Conservation (phyloP, 148 eudicot genomes). For the Spergularia bocconei region DNA sequence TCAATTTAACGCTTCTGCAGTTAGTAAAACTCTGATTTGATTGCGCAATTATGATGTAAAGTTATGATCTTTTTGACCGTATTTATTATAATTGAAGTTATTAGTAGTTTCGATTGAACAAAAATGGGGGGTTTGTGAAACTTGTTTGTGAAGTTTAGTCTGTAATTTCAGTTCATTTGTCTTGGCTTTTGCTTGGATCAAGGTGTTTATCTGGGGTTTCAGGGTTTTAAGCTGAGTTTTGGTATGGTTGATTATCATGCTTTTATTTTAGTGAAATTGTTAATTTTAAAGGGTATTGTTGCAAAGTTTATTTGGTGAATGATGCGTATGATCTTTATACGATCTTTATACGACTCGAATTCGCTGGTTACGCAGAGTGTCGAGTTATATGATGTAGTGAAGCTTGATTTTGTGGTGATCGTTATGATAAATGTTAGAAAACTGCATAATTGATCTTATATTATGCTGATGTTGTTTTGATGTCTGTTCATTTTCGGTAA, state of each 20-base stretch:
- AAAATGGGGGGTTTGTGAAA: not conserved
- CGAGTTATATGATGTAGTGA: not conserved
- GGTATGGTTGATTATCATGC: no score
- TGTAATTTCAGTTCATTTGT: not conserved
- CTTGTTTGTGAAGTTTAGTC: slow-evolving; percentile 5
- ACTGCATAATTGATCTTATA: not conserved
- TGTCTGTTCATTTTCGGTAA: not conserved
- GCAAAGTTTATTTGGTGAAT: not conserved
- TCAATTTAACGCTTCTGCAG: not conserved
- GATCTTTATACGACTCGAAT: not conserved
- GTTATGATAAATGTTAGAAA: not conserved
- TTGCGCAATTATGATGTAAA: slow-evolving; percentile 4
- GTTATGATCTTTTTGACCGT: not conserved
- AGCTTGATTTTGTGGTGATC: slow-evolving; percentile 5
- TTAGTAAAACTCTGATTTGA: slow-evolving; percentile 2
- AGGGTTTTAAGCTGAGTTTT: no score
- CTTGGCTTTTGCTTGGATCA: slow-evolving; percentile 1
- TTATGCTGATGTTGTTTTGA: not conserved
- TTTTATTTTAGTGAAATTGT: no score
- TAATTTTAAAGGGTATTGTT: not conserved
- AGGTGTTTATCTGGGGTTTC: not conserved
- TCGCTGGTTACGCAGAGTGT: not conserved
- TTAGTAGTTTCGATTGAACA: no score
- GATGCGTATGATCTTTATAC: not conserved
- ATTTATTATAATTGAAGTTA: not conserved